Conservation (phyloP, 495 filamentous ascomycete species). For the Penicillium cataractarum region DNA sequence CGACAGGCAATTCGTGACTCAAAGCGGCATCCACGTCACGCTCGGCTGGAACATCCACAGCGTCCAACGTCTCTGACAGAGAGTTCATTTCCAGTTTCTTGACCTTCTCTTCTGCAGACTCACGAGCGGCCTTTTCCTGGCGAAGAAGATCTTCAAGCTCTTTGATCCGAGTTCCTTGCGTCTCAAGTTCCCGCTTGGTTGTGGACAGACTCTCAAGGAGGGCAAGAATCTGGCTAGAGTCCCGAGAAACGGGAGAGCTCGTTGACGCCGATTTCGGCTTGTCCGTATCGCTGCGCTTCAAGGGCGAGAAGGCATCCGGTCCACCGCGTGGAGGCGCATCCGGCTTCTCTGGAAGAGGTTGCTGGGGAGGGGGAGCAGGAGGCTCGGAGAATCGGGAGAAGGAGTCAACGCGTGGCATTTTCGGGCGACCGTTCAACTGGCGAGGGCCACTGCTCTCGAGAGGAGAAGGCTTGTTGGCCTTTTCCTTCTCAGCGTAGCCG, state of each 20-base stretch:
- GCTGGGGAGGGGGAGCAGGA: constrained; percentile 87
- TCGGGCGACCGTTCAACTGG: constrained; percentile 49
- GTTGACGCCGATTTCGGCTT: constrained; percentile 60
- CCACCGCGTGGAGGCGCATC: constrained; percentile 59
- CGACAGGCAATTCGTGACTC: constrained; percentile 16
- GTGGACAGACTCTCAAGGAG: constrained; percentile 80
- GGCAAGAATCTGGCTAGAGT: constrained; percentile 72
- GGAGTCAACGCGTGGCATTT: constrained; percentile 61
- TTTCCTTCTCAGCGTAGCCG: constrained; percentile 67
- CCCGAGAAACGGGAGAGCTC: constrained; percentile 65
- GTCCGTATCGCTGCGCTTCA: constrained; percentile 78
- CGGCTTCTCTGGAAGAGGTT: constrained; percentile 88
- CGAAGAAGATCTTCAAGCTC: constrained; percentile 78
- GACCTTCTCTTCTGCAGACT: constrained; percentile 80
- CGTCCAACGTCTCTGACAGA: constrained; percentile 16
- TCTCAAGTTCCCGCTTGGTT: constrained; percentile 79
- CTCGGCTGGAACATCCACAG: constrained; percentile 25
- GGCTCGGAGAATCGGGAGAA: constrained; percentile 79
- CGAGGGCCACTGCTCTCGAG: constrained; percentile 42
- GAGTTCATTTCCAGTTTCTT: constrained; percentile 63
- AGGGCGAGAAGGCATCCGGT: constrained; percentile 50
- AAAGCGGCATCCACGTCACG: constrained; percentile 39
- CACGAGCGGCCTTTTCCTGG: constrained; percentile 78
- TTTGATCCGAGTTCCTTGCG: constrained; percentile 73
- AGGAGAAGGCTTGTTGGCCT: constrained; percentile 39